Conservation (phyloP, 768 basidiomycete genomes). For the Tylopilus rubrobrunneus region DNA sequence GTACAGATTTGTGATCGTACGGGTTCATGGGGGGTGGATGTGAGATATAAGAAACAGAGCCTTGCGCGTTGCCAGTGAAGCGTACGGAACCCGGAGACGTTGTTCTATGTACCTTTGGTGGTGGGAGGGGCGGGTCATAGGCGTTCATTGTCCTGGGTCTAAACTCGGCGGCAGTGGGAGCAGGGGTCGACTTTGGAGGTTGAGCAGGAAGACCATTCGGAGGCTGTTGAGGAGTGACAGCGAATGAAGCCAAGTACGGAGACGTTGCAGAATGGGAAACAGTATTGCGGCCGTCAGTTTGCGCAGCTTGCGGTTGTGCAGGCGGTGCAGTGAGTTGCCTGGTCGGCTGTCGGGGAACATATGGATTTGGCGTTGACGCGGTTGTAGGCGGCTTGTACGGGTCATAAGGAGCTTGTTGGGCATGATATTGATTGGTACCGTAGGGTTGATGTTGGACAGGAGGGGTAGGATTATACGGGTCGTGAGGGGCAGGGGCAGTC, state of each 20-base stretch:
- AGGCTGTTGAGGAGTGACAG: slow-evolving; percentile 9
- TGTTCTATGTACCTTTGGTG: slow-evolving; percentile 35
- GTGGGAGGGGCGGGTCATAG: slow-evolving; percentile 73
- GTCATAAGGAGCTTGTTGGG: slow-evolving; percentile 27
- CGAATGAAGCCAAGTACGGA: slow-evolving; percentile 18
- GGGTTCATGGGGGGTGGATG: slow-evolving; percentile 11
- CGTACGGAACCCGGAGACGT: slow-evolving; percentile 26
- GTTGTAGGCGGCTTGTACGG: slow-evolving; percentile 34
- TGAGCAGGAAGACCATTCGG: slow-evolving; percentile 25
- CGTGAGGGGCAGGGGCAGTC: slow-evolving; percentile 14
- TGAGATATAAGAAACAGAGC: slow-evolving; percentile 5
- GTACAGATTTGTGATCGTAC: slow-evolving; percentile 19
- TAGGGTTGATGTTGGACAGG: slow-evolving; percentile 16
- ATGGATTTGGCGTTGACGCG: slow-evolving; percentile 17
- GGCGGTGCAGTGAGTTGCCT: slow-evolving; percentile 10
- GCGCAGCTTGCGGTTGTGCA: slow-evolving; percentile 24
- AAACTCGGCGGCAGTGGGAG: slow-evolving; percentile 43
- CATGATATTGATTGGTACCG: slow-evolving; percentile 10
- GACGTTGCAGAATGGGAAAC: slow-evolving; percentile 24
- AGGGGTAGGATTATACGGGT: slow-evolving; percentile 24
- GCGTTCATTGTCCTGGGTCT: slow-evolving; percentile 67
- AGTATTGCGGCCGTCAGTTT: slow-evolving; percentile 31
- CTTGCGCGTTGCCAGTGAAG: slow-evolving; percentile 16
- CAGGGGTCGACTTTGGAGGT: slow-evolving; percentile 30
- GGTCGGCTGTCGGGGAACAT: slow-evolving; percentile 15